Percentiles rank a stretch among this genome's conserved stretches.
phyloP scores from a whole-genome alignment of 2,329 filamentous ascomycete species.

The Triangularia verruculosa region DNA sequence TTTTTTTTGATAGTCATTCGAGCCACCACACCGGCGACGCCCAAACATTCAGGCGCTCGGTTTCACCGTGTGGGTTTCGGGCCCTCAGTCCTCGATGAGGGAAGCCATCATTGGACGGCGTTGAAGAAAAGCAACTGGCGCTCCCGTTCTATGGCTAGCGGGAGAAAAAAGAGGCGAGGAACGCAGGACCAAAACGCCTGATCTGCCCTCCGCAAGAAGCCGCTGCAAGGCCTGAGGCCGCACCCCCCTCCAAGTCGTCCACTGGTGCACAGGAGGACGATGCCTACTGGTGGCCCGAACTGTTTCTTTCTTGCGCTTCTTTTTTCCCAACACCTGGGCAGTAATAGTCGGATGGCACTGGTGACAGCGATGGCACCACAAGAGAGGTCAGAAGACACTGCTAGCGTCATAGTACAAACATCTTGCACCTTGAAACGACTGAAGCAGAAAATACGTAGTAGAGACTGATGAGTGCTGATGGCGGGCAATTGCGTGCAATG shows the following conservation, averaged over 20 bases:
- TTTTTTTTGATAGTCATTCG: constrained; percentile 4
- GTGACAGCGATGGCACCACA: constrained; percentile 1
- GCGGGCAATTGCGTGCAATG: constrained; percentile 11
- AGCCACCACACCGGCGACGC: constrained; percentile 11
- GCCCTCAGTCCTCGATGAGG: constrained; percentile 7
- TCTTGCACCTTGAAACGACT: constrained; percentile 13
- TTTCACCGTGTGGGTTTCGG: constrained; percentile 24
- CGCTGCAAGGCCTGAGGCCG: constrained; percentile 17
- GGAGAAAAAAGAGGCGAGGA: constrained; percentile 20
- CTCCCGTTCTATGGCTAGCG: constrained; percentile 13
- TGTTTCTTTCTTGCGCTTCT: not conserved
- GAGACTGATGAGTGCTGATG: constrained; percentile 1
- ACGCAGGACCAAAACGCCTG: constrained; percentile 25
- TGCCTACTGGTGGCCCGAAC: not conserved
- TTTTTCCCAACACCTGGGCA: not conserved
- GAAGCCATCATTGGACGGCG: constrained; percentile 22
- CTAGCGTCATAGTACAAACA: constrained; percentile 22
- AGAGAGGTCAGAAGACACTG: not conserved
- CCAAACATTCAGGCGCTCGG: constrained; percentile 15
- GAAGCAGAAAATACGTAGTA: constrained; percentile 12
- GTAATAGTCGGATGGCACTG: not conserved
- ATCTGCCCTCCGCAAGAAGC: constrained; percentile 18
- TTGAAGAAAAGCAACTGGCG: constrained; percentile 15
- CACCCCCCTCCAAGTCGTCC: constrained; percentile 4
- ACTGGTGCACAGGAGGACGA: constrained; percentile 1